Base-by-base conservation (phyloP, 2,329 filamentous ascomycete species). In the Aspergillus sp. region DNA sequence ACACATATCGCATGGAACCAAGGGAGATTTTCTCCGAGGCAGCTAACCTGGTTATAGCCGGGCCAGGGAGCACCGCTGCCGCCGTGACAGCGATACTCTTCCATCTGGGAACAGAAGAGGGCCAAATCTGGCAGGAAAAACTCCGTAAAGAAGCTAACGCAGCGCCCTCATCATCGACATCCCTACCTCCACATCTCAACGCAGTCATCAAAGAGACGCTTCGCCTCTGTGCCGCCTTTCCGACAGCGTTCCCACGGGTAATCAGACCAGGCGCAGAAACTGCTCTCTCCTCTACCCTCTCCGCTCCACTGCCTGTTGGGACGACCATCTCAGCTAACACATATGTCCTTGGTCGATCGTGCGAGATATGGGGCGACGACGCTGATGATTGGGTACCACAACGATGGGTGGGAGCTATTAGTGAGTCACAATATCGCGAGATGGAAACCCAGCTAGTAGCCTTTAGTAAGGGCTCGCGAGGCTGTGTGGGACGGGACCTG, bases 191-290 rank as follows among this genome's bases (percentile, higher is more conserved):
- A 4, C 41, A 46, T 11, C 39, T 54, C 2, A 44, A 53, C 27
- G 52, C 52, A 3, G 50, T 53, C 19, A 46, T 54, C 36, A 54
- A 51, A 28, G 52, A 54, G 33, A 51, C 52, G 2, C 26, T 53
- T 11, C 48, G 52, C 10, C 27, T 51, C 6, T 28, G 34, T 10
- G 33, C 46, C 8, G 42, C 46, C 6, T 53, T 54, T 12, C 46
- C 52, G 2, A 53, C 48, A 2, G 50, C 48, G 3, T 53, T 54
- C 33, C 52, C 52, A 13, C 50, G 52, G 1, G 47, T 48, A 10
- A 51, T 53, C 12, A 39, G n/a, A 9, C 35, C 44, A 5, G 50
- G 52, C 9, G 52, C 50, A 5, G 50, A 54, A 35, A 44, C 12
- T n/a, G 44, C 39, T 5, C 33, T 53, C 6, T 43, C 47, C 7